These are phyloP conservation scores for Lactarius psammicola DNA, from an alignment of 768 basidiomycete species.

Conservation along the genomic window DNA sequence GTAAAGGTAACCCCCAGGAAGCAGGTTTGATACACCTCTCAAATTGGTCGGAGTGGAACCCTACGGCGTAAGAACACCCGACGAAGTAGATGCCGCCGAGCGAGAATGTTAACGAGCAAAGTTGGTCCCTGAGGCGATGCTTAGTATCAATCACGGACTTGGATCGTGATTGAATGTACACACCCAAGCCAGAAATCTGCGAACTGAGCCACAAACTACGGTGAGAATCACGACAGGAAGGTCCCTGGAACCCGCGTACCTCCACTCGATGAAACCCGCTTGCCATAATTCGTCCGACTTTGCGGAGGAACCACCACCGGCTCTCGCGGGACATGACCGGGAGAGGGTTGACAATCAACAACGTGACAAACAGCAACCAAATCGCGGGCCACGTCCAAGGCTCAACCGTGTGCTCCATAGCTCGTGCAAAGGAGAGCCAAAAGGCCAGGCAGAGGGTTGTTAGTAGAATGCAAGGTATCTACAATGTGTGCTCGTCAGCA, in stretches of 20 bases:
- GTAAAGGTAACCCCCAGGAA: constrained; percentile 60
- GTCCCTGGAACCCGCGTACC: constrained; percentile 42
- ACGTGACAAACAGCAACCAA: constrained; percentile 66
- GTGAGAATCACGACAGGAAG: background rate
- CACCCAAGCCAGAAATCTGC: constrained; percentile 90
- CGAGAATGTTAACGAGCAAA: constrained; percentile 76
- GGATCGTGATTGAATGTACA: constrained; percentile 29
- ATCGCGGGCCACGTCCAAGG: constrained; percentile 79
- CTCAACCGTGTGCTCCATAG: constrained; percentile 52
- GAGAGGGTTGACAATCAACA: constrained; percentile 73
- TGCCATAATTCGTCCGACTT: constrained; percentile 56
- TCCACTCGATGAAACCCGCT: constrained; percentile 76
- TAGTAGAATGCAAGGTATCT: constrained; percentile 84
- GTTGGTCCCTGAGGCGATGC: constrained; percentile 58
- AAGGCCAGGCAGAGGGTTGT: constrained; percentile 73
- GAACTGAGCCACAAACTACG: constrained; percentile 46
- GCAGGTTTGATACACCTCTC: constrained; percentile 46
- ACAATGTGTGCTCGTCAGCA: background rate
- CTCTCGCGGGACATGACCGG: constrained; percentile 60
- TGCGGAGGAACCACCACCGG: constrained; percentile 79
- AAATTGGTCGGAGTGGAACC: constrained; percentile 51
- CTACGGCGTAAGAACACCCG: constrained; percentile 65
- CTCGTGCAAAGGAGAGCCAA: constrained; percentile 74
- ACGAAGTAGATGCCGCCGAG: constrained; percentile 72
- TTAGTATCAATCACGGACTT: background rate